Evolutionary conservation across 768 basidiomycete genomes (phyloP), one percentile per base, ranked within the genome.

Genomic region (Agaricus sinodeliciosus): DNA sequence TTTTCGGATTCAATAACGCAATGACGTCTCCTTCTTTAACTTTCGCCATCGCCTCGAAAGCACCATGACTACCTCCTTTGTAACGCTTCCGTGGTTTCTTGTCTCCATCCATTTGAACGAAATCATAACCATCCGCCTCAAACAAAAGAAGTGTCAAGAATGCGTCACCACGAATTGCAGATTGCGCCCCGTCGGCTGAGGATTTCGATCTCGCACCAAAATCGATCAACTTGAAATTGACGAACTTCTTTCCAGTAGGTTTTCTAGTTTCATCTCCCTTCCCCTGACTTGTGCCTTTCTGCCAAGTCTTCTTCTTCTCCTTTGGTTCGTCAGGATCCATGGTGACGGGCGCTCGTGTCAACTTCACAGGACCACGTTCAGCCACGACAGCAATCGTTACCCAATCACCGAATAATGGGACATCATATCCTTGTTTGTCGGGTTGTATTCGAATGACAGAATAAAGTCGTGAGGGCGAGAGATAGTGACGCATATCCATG

Each of bases 301-400:
- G 72, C 48, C 59, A 63, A 28, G 63, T 67, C 55, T 65, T 65
- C 49, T 65, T 65, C 49, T 69, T 70, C 39, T 43, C 47, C 12
- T 65, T 62, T 15, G 69, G 71, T 5, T 73, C 76, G 44, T 81
- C 78, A 25, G 72, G 73, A 28, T 68, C 77, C 6, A 78, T 64
- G 11, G 76, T 64, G 16, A 85, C 80, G 45, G 86, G 87, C 27
- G 85, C 83, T 53, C 77, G 79, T 43, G 77, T 90, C 59, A 84
- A 79, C 57, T 80, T 83, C 63, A 94, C 72, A 6, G 84, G 85
- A 2, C 92, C 85, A 18, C 93, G 81, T 65, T 95, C 92, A 2
- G 94, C 95, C 12, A 99, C 84, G 4, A 98, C 94, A 2, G 92
- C 95, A 43, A 99, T 90, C 5, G 94, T 94, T 39, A 97, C 79